Evolutionary conservation across 2,329 filamentous ascomycete species (phyloP).

Genomic region (Epichloe glyceriae): DNA sequence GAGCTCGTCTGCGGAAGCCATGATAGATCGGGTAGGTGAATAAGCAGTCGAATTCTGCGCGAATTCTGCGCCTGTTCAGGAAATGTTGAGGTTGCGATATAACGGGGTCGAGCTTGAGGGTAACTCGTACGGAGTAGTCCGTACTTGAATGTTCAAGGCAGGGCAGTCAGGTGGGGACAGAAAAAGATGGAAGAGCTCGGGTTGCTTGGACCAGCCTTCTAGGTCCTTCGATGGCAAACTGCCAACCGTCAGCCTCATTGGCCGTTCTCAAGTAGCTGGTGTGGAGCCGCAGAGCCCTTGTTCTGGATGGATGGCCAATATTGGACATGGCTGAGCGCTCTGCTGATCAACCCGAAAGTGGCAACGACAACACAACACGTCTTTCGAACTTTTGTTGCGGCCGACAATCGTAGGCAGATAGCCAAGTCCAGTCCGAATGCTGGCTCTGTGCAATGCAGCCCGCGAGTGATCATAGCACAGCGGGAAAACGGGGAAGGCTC

Average conservation of each 20-base stretch:
- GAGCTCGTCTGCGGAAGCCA: constrained; percentile 60
- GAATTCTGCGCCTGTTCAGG: background rate
- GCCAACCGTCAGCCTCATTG: constrained; percentile 18
- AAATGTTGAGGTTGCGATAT: background rate
- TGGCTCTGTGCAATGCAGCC: background rate
- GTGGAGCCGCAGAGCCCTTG: constrained; percentile 6
- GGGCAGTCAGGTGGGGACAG: constrained; percentile 8
- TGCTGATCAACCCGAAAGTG: no score
- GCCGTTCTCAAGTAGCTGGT: constrained; percentile 10
- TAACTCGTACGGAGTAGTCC: background rate
- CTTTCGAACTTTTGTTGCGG: no score
- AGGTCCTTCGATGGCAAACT: constrained; percentile 29
- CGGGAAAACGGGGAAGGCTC: background rate
- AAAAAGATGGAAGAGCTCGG: constrained; percentile 14
- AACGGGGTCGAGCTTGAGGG: background rate
- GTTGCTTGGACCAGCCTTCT: constrained; percentile 19
- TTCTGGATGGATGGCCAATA: background rate
- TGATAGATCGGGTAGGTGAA: constrained; percentile 15
- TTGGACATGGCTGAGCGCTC: no score
- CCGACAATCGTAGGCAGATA: no score
- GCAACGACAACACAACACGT: no score
- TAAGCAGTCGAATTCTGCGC: background rate
- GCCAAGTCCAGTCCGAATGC: no score
- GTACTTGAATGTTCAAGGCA: background rate
- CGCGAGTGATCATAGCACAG: background rate